Evolutionary conservation across 2,329 filamentous ascomycete species (phyloP), one percentile per base, ranked within the genome.

Genomic region (Acephala macrosclerotiorum): DNA sequence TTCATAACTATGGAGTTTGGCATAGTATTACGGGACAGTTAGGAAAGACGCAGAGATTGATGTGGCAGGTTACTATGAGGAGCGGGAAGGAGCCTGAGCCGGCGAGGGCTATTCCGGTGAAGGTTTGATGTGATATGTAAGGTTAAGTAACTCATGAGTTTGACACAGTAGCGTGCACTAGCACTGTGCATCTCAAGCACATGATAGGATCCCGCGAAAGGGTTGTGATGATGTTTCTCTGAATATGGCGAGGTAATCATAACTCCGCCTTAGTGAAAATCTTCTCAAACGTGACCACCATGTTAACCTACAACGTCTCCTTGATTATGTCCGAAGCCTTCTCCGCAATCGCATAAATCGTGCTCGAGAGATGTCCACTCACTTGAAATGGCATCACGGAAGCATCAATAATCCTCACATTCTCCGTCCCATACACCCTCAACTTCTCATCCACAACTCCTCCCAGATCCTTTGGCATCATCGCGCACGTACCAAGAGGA

Each of bases 1-100:
- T 76, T 61, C 74, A 77, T 64, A 78, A 78, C 62, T 68, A 73
- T 38, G 75, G 76, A 0, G 75, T 77, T 8, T 70, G 73, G 73
- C 76, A 78, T 61, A 74, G 68, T 42, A 77, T 77, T 55, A 75
- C 75, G 8, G 76, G 76, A 0, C 69, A 76, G 51, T 53, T 75
- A 29, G 64, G 61, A 9, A 60, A 63, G 35, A 60, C 65, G n/a
- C 72, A 74, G 65, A 71, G 76, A 26, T 33, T 77, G 58, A 62
- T 77, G 63, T 77, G 76, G 75, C 76, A 78, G 61, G 72, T 70
- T 45, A 75, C 69, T 5, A 74, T 75, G 73, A 49, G 58, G 5
- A 64, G 60, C 38, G 26, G 18, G 7, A 49, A 47, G 36, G 45
- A 45, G n/a, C 62, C 62, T 3, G 38, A 57, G 16, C 3, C 60